These are phyloP conservation scores for Kwoniella newhampshirensis DNA, from an alignment of 768 basidiomycete species.

Conservation along the genomic window DNA sequence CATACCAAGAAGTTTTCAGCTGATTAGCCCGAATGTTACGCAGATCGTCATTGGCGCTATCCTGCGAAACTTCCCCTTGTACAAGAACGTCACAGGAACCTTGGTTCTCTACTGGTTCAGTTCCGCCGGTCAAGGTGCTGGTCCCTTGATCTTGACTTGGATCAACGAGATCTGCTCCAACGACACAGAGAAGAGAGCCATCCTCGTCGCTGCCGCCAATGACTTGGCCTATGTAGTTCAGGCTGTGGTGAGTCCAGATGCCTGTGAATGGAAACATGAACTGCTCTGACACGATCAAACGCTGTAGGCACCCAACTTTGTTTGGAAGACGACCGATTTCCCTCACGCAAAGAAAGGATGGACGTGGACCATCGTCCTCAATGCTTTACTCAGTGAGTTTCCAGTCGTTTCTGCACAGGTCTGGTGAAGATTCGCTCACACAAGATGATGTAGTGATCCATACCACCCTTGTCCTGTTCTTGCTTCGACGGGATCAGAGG, in stretches of 20 bases:
- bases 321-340: constrained; percentile 44
- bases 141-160: constrained; percentile 39
- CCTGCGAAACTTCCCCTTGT: constrained; percentile 18
- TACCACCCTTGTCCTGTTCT: constrained; percentile 25
- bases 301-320: constrained; percentile 43
- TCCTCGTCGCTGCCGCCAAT: constrained; percentile 40
- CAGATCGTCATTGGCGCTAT: constrained; percentile 25
- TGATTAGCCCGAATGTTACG: background rate
- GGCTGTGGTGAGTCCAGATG: constrained; percentile 29
- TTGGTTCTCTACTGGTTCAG: constrained; percentile 37
- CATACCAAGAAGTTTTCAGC: background rate
- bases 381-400: constrained; percentile 37
- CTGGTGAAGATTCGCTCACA: too few relatives aligned
- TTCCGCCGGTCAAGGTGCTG: constrained; percentile 21
- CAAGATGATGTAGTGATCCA: too few relatives aligned
- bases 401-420: too few relatives aligned
- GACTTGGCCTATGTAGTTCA: constrained; percentile 44
- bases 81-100: constrained; percentile 26
- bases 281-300: too few relatives aligned
- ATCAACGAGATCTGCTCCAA: constrained; percentile 36
- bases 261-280: too few relatives aligned
- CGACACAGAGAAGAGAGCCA: constrained; percentile 38
- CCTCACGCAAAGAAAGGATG: constrained; percentile 39
- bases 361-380: constrained; percentile 30
- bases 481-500: constrained; percentile 25